A percentile compares a stretch with the other conserved stretches of the same genome.
Evolutionary conservation across 257 asterid genomes (phyloP).

Genomic region (Solanum neorickii): DNA sequence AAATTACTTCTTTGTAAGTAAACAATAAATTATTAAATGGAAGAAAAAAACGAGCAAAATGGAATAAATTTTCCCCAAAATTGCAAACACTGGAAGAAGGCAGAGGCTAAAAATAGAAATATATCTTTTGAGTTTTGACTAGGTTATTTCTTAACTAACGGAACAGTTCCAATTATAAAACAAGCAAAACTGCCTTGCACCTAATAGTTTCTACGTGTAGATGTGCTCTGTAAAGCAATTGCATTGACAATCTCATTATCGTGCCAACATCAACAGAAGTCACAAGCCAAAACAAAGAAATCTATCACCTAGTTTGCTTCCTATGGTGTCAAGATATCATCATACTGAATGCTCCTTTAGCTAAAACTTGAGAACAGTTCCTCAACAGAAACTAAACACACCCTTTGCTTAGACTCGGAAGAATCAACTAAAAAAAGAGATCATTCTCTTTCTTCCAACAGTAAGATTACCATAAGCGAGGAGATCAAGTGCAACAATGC

Average conservation of each 20-base stretch:
- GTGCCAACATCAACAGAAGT: neutral
- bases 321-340: neutral
- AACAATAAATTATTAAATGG: neutral
- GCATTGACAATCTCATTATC: neutral
- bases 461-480: neutral
- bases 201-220: neutral
- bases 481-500: neutral
- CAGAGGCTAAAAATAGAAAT: neutral
- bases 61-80: neutral
- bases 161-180: neutral
- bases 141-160: too few relatives aligned
- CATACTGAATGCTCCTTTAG: neutral
- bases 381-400: neutral
- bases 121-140: neutral
- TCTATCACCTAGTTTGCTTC: neutral
- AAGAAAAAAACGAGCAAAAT: neutral
- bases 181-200: neutral
- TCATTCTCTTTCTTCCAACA: neutral
- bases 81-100: neutral
- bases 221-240: neutral
- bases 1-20: neutral
- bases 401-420: neutral
- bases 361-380: neutral
- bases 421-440: neutral
- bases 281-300: neutral